Base-by-base conservation (phyloP, 2,329 filamentous ascomycete genomes). In the Aaosphaeria pasadenensis region DNA sequence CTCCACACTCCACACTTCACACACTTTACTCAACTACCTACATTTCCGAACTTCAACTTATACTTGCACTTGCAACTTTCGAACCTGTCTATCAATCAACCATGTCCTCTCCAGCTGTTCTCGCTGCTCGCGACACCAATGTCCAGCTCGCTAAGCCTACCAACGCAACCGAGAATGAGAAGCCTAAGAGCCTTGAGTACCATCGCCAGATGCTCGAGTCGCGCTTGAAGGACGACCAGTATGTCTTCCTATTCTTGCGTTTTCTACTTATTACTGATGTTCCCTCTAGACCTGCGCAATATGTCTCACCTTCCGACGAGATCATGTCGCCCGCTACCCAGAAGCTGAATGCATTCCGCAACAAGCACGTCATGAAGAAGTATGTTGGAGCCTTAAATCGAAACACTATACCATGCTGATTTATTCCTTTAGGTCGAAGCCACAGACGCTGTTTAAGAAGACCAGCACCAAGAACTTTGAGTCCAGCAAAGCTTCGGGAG, bases 251-350 rank as follows among this genome's bases (percentile, higher is more conserved):
- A 6, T 24, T 9, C 11, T 7, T 28, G 6, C 1, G 17, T 39
- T 4, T 9, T 36, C n/a, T 9, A 9, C 3, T 36, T n/a, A 2
- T 36, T 4, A n/a, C 61, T 68, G 51, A 68, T 40, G 6, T 4
- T n/a, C 7, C 6, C 9, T 41, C 56, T 59, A 71, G 74, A 57
- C 73, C 74, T 44, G 74, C 77, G 59, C 75, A 80, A 57, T 92
- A 91, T 73, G 77, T 91, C 68, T 91, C 87, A 13, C 89, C 89
- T 3, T 91, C 88, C n/a, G 89, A 95, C 71, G 85, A 84, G 72
- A 91, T 95, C 76, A 88, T 91, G 85, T 91, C 87, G 60, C 89
- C 89, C 33, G 91, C 88, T 71, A 88, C 86, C 13, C 86, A 88
- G 70, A 94, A 94, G 79, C 81, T 94, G 61, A 87, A 80, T 54